Evolutionary conservation across 176 grass and related monocot species (phyloP).

Genomic region (Carex kokanica): DNA sequence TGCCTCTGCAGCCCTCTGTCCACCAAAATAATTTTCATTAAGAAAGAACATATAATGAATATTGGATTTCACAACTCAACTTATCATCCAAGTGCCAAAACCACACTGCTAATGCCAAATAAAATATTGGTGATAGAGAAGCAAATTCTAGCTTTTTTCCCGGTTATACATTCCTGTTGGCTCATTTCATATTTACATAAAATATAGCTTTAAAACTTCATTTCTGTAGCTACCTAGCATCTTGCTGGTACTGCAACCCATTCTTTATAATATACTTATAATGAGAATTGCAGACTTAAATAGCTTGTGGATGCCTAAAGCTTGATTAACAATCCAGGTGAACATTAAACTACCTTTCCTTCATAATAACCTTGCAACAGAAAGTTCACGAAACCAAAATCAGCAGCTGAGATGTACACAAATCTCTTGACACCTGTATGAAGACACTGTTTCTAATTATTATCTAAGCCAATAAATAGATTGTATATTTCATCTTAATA

Average conservation of each 20-base stretch:
- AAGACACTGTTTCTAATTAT: background rate
- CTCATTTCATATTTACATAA: background rate
- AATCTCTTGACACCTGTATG: slow-evolving; percentile 86
- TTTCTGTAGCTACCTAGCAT: background rate
- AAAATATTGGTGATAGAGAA: background rate
- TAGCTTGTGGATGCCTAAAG: background rate
- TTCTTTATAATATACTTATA: background rate
- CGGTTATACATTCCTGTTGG: background rate
- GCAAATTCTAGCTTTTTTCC: background rate
- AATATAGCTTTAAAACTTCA: background rate
- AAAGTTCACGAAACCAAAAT: slow-evolving; percentile 80
- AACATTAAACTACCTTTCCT: slow-evolving; percentile 60
- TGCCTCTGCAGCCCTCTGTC: slow-evolving; percentile 86
- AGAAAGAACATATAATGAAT: background rate
- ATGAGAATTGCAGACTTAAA: background rate
- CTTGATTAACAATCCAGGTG: background rate
- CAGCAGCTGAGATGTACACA: slow-evolving; percentile 87
- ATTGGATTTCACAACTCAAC: background rate
- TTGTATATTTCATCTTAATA: background rate
- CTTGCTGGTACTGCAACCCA: background rate
- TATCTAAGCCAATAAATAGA: background rate
- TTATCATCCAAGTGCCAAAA: background rate
- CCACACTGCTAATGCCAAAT: background rate
- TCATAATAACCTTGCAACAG: slow-evolving; percentile 86
- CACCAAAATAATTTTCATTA: slow-evolving; percentile 26